Percentiles rank a stretch among this genome's conserved stretches.
These are phyloP conservation scores for Fusarium paranaense DNA, from an alignment of 2,329 filamentous ascomycete genomes.

Conservation along the genomic window DNA sequence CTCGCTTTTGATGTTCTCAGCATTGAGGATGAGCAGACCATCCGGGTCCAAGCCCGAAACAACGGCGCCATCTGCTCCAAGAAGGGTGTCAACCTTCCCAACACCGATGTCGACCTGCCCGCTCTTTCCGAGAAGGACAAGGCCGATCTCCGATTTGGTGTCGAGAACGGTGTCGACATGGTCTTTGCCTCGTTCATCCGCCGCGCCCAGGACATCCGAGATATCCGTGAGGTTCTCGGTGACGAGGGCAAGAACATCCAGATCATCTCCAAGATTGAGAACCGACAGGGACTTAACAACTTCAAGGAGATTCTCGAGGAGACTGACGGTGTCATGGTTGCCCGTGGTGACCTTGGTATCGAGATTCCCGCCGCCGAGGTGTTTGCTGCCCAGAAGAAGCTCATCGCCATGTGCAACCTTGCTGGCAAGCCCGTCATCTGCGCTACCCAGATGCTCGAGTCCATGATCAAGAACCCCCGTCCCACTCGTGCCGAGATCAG, in stretches of 20 bases:
- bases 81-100: slow-evolving; percentile 99
- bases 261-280: slow-evolving; percentile 99
- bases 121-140: slow-evolving; percentile 99
- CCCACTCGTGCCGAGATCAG: slow-evolving; percentile 98
- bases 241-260: slow-evolving; percentile 95
- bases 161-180: slow-evolving; percentile 99
- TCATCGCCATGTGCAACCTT: slow-evolving; percentile 99
- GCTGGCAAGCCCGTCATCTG: slow-evolving; percentile 99
- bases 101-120: slow-evolving; percentile 98
- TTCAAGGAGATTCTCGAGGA: slow-evolving; percentile 96
- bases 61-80: slow-evolving; percentile 98
- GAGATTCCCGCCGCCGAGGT: slow-evolving; percentile 99
- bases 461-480: slow-evolving; percentile 99
- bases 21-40: slow-evolving; percentile 87
- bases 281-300: slow-evolving; percentile 99
- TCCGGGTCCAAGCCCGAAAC: slow-evolving; percentile 90
- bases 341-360: slow-evolving; percentile 94
- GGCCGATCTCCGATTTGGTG: slow-evolving; percentile 91
- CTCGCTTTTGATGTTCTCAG: slow-evolving; percentile 94
- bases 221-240: slow-evolving; percentile 92
- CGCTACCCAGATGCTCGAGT: slow-evolving; percentile 99
- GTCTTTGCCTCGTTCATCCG: slow-evolving; percentile 99
- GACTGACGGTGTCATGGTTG: slow-evolving; percentile 99
- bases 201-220: slow-evolving; percentile 88
- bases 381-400: slow-evolving; percentile 99